phyloP scores from a whole-genome alignment of 176 grass and related monocot genomes.

The Oryza longistaminata region DNA sequence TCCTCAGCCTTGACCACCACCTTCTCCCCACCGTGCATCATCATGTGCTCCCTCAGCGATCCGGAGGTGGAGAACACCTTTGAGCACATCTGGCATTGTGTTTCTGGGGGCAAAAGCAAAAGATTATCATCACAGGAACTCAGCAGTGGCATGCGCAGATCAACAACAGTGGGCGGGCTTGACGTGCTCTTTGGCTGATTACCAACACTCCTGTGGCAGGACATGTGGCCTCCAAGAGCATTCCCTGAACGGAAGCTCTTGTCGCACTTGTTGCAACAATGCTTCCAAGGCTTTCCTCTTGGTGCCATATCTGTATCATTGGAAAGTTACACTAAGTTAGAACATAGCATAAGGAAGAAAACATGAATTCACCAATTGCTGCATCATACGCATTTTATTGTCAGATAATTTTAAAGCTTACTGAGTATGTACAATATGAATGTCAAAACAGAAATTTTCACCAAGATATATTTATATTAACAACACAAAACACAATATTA shows the following conservation, averaged over 20 bases:
- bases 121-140: constrained; percentile 21
- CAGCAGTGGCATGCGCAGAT: constrained; percentile 16
- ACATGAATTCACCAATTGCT: constrained; percentile 1
- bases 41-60: constrained; percentile 14
- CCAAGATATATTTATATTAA: neutral
- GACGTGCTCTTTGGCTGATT: constrained; percentile 23
- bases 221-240: constrained; percentile 62
- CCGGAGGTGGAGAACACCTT: constrained; percentile 32
- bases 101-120: neutral
- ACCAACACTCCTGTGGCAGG: constrained; percentile 27
- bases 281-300: constrained; percentile 19
- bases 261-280: constrained; percentile 44
- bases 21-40: constrained; percentile 16
- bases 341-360: constrained; percentile 7
- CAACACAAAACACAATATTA: neutral
- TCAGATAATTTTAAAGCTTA: neutral
- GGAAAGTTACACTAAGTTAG: constrained; percentile 12
- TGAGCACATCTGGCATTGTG: constrained; percentile 29
- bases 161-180: neutral
- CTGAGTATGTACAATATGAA: neutral
- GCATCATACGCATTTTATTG: neutral
- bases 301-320: constrained; percentile 31
- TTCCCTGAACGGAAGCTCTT: constrained; percentile 48
- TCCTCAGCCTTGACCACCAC: constrained; percentile 2
- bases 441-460: neutral